Evolutionary conservation across 192 early-diverging fungal genomes (phyloP).

Genomic region (Phlyctochytrium planicorne): DNA sequence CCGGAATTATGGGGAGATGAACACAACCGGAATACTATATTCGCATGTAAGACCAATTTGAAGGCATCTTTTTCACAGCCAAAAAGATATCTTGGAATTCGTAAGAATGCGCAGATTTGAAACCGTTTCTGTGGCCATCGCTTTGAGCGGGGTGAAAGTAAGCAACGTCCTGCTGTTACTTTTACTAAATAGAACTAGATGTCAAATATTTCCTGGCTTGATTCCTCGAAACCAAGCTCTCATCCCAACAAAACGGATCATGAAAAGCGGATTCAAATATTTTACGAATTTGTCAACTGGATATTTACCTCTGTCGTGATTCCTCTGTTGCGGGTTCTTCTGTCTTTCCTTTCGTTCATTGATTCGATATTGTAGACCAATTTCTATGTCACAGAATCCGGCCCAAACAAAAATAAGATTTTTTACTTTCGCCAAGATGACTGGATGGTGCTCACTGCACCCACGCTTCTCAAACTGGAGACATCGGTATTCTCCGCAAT

Average conservation of each 20-base stretch:
- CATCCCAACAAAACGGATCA: too few species aligned
- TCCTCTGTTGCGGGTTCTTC: neutral
- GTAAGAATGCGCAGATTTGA: conserved; percentile 62
- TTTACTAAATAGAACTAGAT: too few species aligned
- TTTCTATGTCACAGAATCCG: conserved; percentile 83
- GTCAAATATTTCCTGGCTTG: too few species aligned
- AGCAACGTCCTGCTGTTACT: conserved; percentile 20
- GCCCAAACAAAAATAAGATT: conserved; percentile 58
- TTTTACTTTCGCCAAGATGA: conserved; percentile 79
- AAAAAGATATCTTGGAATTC: too few species aligned
- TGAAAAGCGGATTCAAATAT: too few species aligned
- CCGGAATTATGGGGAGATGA: too few species aligned
- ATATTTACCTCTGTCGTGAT: conserved; percentile 4
- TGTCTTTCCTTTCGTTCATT: neutral
- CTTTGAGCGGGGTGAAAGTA: conserved; percentile 57
- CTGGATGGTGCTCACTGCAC: conserved; percentile 59
- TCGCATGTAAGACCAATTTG: too few species aligned
- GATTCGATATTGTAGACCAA: conserved; percentile 38
- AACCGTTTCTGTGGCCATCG: conserved; percentile 53
- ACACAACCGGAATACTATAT: too few species aligned
- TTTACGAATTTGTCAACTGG: too few species aligned
- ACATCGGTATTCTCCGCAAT: conserved; percentile 30
- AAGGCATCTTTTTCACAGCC: too few species aligned
- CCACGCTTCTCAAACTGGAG: conserved; percentile 44
- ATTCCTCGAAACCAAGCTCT: too few species aligned